These are phyloP conservation scores for Ophiorrhiza pumila DNA, from an alignment of 257 asterid species.

Conservation along the genomic window DNA sequence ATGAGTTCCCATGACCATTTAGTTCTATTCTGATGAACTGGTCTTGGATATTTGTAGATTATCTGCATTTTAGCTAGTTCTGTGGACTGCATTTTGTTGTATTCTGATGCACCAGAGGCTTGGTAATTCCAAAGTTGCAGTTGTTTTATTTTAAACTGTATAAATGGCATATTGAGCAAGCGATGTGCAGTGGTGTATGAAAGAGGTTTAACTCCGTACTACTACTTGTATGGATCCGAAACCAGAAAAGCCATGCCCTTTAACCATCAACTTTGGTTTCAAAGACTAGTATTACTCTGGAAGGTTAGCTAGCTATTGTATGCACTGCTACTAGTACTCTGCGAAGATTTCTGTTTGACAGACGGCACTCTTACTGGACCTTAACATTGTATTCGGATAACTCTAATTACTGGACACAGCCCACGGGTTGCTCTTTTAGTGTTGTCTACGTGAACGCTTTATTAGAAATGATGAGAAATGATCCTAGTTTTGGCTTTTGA, in stretches of 20 bases:
- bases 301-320: no score
- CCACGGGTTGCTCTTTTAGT: neutral
- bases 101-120: neutral
- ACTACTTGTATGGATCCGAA: neutral
- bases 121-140: neutral
- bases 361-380: no score
- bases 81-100: neutral
- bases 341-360: neutral
- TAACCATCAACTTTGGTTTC: neutral
- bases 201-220: neutral
- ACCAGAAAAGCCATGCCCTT: neutral
- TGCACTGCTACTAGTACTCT: neutral
- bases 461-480: neutral
- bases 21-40: neutral
- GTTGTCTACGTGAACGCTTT: neutral
- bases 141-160: slow-evolving; percentile 1
- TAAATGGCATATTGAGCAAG: neutral
- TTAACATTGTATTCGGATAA: neutral
- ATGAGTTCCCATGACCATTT: neutral
- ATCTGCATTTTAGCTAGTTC: neutral
- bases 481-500: neutral
- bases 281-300: neutral
- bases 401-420: neutral
- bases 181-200: neutral
- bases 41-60: neutral